A percentile compares a stretch with the other conserved stretches of the same genome.
Conservation (phyloP, 1,284 basidiomycete genomes). For the Heterobasidion parviporum region DNA sequence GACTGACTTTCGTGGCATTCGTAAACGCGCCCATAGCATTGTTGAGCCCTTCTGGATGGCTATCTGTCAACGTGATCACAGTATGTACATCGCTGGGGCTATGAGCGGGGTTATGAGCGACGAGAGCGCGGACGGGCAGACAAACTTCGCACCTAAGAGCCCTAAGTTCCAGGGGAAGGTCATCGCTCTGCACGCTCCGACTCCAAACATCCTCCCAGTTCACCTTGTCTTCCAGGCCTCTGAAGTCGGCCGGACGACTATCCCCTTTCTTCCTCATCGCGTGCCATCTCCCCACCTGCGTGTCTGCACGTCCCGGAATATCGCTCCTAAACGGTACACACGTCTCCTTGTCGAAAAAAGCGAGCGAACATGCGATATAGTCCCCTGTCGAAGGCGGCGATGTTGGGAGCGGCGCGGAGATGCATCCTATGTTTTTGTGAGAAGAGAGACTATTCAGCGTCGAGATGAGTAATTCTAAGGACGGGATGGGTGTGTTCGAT, state of each 20-base stretch:
- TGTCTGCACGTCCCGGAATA: constrained; percentile 44
- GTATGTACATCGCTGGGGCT: constrained; percentile 27
- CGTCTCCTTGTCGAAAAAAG: constrained; percentile 31
- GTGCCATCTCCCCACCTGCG: constrained; percentile 64
- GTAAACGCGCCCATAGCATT: constrained; percentile 42
- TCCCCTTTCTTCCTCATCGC: constrained; percentile 28
- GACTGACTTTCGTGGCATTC: constrained; percentile 41
- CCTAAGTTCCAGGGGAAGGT: constrained; percentile 30
- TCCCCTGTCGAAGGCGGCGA: constrained; percentile 7
- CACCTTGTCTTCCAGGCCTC: constrained; percentile 13
- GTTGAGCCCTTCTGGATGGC: constrained; percentile 51
- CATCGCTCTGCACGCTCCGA: constrained; percentile 15
- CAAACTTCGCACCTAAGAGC: constrained; percentile 24
- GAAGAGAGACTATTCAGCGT: constrained; percentile 31
- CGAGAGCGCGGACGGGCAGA: not conserved
- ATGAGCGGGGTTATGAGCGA: not conserved
- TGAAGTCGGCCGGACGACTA: too few species aligned
- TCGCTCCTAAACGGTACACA: constrained; percentile 48
- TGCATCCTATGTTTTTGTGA: constrained; percentile 44
- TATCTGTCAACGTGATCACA: constrained; percentile 58
- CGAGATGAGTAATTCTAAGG: constrained; percentile 30
- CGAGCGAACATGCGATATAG: constrained; percentile 43
- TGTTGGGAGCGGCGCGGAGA: constrained; percentile 38
- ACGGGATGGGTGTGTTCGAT: constrained; percentile 33
- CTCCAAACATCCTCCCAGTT: constrained; percentile 51